Conservation (phyloP, 257 asterid species). For the Nemophila menziesii region DNA sequence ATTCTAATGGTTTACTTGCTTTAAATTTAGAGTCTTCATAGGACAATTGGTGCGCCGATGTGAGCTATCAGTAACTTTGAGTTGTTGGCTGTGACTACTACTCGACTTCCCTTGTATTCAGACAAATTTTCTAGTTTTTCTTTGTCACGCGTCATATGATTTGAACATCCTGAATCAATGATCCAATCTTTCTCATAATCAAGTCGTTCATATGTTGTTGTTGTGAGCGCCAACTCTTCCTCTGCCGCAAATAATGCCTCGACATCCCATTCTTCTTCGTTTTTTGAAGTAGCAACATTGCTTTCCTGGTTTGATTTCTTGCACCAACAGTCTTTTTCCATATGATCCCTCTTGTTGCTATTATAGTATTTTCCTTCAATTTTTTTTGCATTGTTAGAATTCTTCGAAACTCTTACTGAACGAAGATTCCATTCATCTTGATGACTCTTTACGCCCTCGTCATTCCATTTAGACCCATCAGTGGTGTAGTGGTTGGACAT, state of each 20-base stretch:
- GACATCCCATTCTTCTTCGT: slow-evolving; percentile 13
- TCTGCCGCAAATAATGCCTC: slow-evolving; percentile 8
- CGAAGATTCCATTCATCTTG: neutral
- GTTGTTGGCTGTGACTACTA: no score
- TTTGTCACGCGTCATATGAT: no score
- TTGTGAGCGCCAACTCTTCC: no score
- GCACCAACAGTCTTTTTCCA: no score
- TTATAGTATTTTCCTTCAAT: slow-evolving; percentile 5
- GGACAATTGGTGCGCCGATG: no score
- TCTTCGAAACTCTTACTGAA: neutral
- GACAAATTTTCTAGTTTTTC: neutral
- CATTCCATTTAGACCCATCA: neutral
- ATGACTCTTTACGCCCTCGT: neutral
- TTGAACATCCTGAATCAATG: no score
- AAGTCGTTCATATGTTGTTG: no score
- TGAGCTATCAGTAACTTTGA: no score
- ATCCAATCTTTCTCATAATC: no score
- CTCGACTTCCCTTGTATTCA: neutral
- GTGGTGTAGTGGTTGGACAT: neutral
- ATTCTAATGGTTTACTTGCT: no score
- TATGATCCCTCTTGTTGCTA: slow-evolving; percentile 1
- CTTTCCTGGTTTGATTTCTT: slow-evolving; percentile 5
- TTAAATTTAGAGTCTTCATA: no score
- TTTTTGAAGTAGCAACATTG: slow-evolving; percentile 6
- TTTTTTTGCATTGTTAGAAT: neutral